A percentile compares a stretch with the other conserved stretches of the same genome.
phyloP scores from a whole-genome alignment of 805 yeast genomes.

The Yamadazyma phyllophila region DNA sequence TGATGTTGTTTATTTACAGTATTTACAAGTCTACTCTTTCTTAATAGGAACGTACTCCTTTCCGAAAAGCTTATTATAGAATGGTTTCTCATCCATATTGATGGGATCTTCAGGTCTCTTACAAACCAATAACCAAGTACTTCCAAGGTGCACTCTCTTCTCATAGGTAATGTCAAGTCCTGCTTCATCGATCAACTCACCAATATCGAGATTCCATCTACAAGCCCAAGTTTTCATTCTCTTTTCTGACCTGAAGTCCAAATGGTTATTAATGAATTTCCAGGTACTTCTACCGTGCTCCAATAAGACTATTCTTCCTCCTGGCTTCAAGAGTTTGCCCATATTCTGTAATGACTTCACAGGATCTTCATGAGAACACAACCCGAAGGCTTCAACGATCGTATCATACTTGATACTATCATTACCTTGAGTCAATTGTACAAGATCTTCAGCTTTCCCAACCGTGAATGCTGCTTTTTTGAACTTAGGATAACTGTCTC shows the following conservation, averaged over 20 bases:
- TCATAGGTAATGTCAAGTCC: slow-evolving; percentile 82
- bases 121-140: slow-evolving; percentile 83
- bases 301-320: slow-evolving; percentile 80
- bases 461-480: slow-evolving; percentile 81
- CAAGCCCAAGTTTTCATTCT: slow-evolving; percentile 95
- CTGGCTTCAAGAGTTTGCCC: slow-evolving; percentile 72
- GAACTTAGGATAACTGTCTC: slow-evolving; percentile 61
- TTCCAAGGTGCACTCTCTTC: slow-evolving; percentile 81
- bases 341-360: slow-evolving; percentile 76
- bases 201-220: slow-evolving; percentile 94
- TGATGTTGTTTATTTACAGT: slow-evolving; percentile 7
- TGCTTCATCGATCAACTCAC: slow-evolving; percentile 77
- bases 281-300: slow-evolving; percentile 92
- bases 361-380: slow-evolving; percentile 95
- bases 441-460: slow-evolving; percentile 83
- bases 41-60: slow-evolving; percentile 28
- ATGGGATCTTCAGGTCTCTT: slow-evolving; percentile 68
- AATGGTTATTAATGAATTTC: slow-evolving; percentile 70
- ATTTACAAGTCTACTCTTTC: slow-evolving; percentile 14
- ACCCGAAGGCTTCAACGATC: slow-evolving; percentile 88
- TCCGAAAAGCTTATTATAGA: slow-evolving; percentile 41
- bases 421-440: slow-evolving; percentile 46
- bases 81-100: slow-evolving; percentile 42
- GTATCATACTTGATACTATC: slow-evolving; percentile 74
- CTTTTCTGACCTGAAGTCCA: slow-evolving; percentile 79